Base-by-base conservation (phyloP, 148 eudicot genomes). In the Fagopyrum homotropicum region DNA sequence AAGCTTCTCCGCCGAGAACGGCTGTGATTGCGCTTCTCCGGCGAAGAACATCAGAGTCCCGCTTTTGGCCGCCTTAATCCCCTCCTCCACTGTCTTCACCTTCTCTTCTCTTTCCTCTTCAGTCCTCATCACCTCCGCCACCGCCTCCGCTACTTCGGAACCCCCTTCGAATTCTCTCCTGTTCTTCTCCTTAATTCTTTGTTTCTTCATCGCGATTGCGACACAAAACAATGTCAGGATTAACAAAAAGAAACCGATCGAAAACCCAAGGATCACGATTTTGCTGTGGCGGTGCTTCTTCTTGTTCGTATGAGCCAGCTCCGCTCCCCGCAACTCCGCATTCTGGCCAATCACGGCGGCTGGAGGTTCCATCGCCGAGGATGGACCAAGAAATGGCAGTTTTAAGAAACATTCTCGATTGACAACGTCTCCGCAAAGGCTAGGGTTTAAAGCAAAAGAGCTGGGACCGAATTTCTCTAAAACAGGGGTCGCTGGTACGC, bases 41-140 rank as follows among this genome's bases (percentile, higher is more conserved):
- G 82, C 92, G 77, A 89, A 86, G 69, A 86, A 89, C 59, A 85
- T 77, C 51, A 89, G 76, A 46, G 46, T 66, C 9, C 71, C 71
- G 47, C 71, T 66, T 46, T 66, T 66, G 19, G 71, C 71, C 71
- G 47, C 46, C 71, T 55, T 74, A 26, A 71, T 49, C 10, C 76
- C 81, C n/a, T 77, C 75, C 55, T 83, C 88, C 16, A 83, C 82
- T 19, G 79, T 89, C 82, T 83, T 86, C 69, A 86, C 89, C 45
- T 85, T 89, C 83, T 82, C 88, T 26, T 85, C 92, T 60, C 80
- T 29, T 83, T 89, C 89, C 77, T 83, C 85, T 45, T 86, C 92
- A 54, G 80, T 79, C 59, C 85, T 81, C 84, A 83, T 85, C 57
- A 87, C 86, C 0, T 72, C 89, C 9, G 82, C 83, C 26, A 78